A percentile compares a stretch with the other conserved stretches of the same genome.
These are phyloP conservation scores for Saprolegnia diclina DNA, from an alignment of 352 stramenopile genomes.

Conservation along the genomic window DNA sequence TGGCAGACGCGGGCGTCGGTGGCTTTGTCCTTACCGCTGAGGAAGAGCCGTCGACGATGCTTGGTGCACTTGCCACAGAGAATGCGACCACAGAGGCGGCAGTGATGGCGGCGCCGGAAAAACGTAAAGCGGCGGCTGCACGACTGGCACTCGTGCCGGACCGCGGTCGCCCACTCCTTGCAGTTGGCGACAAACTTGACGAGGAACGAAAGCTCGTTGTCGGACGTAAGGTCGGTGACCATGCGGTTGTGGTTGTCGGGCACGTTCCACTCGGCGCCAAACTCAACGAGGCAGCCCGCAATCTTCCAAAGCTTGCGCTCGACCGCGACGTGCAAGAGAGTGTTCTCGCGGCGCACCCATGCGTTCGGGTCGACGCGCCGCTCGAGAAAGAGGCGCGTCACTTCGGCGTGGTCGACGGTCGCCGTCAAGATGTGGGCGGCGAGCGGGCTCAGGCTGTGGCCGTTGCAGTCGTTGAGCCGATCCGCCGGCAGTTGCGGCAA, in stretches of 20 bases:
- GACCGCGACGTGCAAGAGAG: slow-evolving; percentile 71
- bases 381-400: slow-evolving; percentile 67
- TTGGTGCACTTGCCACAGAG: slow-evolving; percentile 74
- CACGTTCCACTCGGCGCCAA: slow-evolving; percentile 64
- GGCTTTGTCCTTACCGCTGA: slow-evolving; percentile 47
- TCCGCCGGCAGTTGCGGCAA: slow-evolving; percentile 37
- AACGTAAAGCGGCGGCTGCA: slow-evolving; percentile 62
- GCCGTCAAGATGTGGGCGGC: slow-evolving; percentile 67
- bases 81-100: slow-evolving; percentile 73
- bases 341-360: slow-evolving; percentile 60
- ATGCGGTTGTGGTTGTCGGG: slow-evolving; percentile 67
- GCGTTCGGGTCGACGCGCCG: slow-evolving; percentile 74
- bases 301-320: slow-evolving; percentile 72
- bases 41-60: slow-evolving; percentile 63
- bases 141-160: slow-evolving; percentile 66
- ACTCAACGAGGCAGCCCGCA: slow-evolving; percentile 51
- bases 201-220: slow-evolving; percentile 63
- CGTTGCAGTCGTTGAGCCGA: slow-evolving; percentile 61
- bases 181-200: slow-evolving; percentile 67
- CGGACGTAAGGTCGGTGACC: slow-evolving; percentile 67
- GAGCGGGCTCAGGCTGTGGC: slow-evolving; percentile 67
- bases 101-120: slow-evolving; percentile 73
- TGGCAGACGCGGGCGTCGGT: slow-evolving; percentile 39
- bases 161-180: slow-evolving; percentile 67
- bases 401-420: slow-evolving; percentile 59